phyloP scores from a whole-genome alignment of 2,329 filamentous ascomycete genomes.

The Trichothecium roseum region DNA sequence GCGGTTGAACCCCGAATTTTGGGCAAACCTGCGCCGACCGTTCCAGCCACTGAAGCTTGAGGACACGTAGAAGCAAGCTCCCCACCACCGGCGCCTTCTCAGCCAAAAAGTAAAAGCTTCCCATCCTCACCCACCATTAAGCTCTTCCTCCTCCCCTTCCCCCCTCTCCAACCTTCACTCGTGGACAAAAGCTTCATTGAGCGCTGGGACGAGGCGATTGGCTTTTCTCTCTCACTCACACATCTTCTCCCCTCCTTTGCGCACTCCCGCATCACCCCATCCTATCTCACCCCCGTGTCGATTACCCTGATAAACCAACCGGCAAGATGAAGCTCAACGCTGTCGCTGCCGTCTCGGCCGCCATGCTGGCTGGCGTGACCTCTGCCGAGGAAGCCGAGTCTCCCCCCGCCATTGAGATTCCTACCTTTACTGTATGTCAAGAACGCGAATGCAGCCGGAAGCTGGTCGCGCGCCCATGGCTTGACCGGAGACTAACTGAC shows the following conservation, averaged over 20 bases:
- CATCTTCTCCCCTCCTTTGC: background rate
- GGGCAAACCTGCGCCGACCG: too few relatives aligned
- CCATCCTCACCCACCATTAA: background rate
- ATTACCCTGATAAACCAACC: background rate
- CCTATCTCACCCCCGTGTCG: background rate
- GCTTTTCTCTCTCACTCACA: background rate
- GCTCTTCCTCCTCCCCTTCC: background rate
- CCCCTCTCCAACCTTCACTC: conserved; percentile 1
- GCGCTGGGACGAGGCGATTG: conserved; percentile 4
- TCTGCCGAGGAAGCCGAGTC: conserved; percentile 57
- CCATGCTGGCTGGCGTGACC: conserved; percentile 59
- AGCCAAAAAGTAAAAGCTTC: conserved; percentile 4
- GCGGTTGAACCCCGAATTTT: too few relatives aligned
- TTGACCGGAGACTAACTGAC: conserved; percentile 10
- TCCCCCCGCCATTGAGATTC: conserved; percentile 52
- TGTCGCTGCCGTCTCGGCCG: conserved; percentile 65
- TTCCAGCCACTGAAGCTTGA: background rate
- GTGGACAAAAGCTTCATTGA: conserved; percentile 1
- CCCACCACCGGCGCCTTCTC: background rate
- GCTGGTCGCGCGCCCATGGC: background rate
- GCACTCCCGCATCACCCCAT: background rate
- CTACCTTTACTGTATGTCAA: conserved; percentile 73
- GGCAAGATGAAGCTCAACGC: conserved; percentile 69
- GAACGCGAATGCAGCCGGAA: background rate
- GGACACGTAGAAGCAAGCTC: conserved; percentile 4